These are phyloP conservation scores for Furcasterigmium sp. DNA, from an alignment of 2,329 filamentous ascomycete genomes.

Conservation along the genomic window DNA sequence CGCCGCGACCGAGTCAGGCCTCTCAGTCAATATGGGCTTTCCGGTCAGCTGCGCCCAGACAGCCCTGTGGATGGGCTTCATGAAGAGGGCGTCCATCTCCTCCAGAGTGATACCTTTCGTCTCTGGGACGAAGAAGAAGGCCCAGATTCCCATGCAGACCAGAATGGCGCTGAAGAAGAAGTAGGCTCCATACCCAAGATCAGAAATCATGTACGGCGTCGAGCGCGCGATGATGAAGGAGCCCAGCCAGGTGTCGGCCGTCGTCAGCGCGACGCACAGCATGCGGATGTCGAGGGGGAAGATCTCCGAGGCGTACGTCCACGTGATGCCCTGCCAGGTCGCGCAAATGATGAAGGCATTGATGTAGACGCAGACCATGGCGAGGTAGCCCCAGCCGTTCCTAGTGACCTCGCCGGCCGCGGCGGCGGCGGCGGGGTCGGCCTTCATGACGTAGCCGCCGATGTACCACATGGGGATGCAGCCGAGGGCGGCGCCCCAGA, in stretches of 20 bases:
- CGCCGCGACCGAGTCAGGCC: constrained; percentile 7
- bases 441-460: constrained; percentile 28
- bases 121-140: constrained; percentile 45
- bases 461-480: constrained; percentile 33
- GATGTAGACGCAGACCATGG: constrained; percentile 40
- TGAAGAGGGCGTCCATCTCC: constrained; percentile 34
- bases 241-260: constrained; percentile 30
- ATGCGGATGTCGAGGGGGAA: constrained; percentile 33
- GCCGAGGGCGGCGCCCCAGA: constrained; percentile 33
- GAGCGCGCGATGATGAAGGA: constrained; percentile 33
- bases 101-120: constrained; percentile 45
- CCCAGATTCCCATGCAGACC: constrained; percentile 38
- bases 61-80: constrained; percentile 22
- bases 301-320: constrained; percentile 42
- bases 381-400: constrained; percentile 34
- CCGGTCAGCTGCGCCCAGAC: constrained; percentile 20
- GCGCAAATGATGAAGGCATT: constrained; percentile 33
- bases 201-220: constrained; percentile 34
- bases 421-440: constrained; percentile 28
- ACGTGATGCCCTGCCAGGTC: constrained; percentile 36
- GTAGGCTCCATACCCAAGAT: constrained; percentile 42
- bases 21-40: constrained; percentile 2
- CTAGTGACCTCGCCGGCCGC: constrained; percentile 38
- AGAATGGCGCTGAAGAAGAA: constrained; percentile 46
- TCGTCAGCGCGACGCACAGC: constrained; percentile 27